Percentiles rank a stretch among this genome's conserved stretches.
Conservation (phyloP, 352 stramenopile species). For the Pythium sukuiense region DNA sequence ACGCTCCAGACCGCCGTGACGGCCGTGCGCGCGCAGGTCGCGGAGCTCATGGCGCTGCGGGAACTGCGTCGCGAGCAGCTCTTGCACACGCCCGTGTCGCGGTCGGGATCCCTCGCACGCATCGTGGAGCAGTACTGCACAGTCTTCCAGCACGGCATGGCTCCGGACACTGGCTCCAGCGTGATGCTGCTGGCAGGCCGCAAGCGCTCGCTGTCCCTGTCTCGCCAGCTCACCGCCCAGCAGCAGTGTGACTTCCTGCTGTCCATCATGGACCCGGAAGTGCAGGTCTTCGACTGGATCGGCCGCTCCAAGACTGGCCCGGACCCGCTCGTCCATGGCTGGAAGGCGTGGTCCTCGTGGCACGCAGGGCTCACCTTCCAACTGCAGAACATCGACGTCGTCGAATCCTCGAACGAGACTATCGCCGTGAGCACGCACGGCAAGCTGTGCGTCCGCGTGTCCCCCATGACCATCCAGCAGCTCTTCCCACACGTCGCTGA, state of each 20-base stretch:
- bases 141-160: constrained; percentile 49
- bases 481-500: constrained; percentile 62
- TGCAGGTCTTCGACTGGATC: constrained; percentile 28
- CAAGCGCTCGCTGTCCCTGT: constrained; percentile 36
- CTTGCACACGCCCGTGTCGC: constrained; percentile 36
- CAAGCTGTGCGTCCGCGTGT: constrained; percentile 49
- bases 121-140: constrained; percentile 47
- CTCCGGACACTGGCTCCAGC: constrained; percentile 13
- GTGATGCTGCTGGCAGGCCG: constrained; percentile 13
- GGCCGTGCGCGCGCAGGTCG: constrained; percentile 45
- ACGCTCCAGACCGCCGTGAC: constrained; percentile 27
- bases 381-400: constrained; percentile 43
- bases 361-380: constrained; percentile 30
- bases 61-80: constrained; percentile 40
- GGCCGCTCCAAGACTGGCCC: constrained; percentile 19
- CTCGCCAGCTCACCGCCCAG: constrained; percentile 12
- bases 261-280: constrained; percentile 26
- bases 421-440: constrained; percentile 45
- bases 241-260: constrained; percentile 19
- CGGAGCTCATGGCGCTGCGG: constrained; percentile 44
- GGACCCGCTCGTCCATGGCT: constrained; percentile 20
- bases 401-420: constrained; percentile 39
- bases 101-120: constrained; percentile 41
- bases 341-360: constrained; percentile 28
- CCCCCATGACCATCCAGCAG: constrained; percentile 44